Base-by-base conservation (phyloP, 345 rosid species). In the Carallia brachiata region DNA sequence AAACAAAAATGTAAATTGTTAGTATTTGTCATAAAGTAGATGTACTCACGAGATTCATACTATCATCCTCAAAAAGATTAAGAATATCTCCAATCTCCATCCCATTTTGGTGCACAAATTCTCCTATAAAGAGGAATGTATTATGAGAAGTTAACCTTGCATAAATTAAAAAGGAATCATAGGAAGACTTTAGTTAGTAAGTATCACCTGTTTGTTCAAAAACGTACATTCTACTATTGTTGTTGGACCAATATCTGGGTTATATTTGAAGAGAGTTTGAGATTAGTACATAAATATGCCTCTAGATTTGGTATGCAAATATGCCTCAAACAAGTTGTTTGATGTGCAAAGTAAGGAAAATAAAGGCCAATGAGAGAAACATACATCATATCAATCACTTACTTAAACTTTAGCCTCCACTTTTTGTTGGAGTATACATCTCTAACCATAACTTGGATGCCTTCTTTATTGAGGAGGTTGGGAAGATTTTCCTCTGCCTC, bases 191-290 rank as follows among this genome's bases (percentile, higher is more conserved):
- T 36, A 8, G n/a, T 50, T 70, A 23, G 13, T 23, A 15, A 2
- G 59, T 19, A 5, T 23, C 65, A 89, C 98, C 91, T 76, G 97
- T 83, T 73, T 90, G 85, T 74, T 91, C 95, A 15, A 91, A 84
- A 70, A 94, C 85, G 74, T 91, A 94, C 97, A 94, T 94, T 60
- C 97, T 84, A 73, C 98, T 94, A 54, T 83, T 87, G 74, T 88
- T 89, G 66, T 88, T 94, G 47, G 77, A 58, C 98, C 98, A 94
- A 75, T 66, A 94, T 87, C 97, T 94, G 75, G n/a, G 67, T 63
- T 34, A 48, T 68, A 44, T 10, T 44, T 44, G 17, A 44, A 44
- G 5, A 12, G 12, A 44, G 12, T 12, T 44, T 44, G 17, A 44
- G 16, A 44, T 13, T 44, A 44, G 3, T 13, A 44, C 5, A 16